A percentile compares a stretch with the other conserved stretches of the same genome.
phyloP scores from a whole-genome alignment of 345 rosid genomes.

The Linum tenue region DNA sequence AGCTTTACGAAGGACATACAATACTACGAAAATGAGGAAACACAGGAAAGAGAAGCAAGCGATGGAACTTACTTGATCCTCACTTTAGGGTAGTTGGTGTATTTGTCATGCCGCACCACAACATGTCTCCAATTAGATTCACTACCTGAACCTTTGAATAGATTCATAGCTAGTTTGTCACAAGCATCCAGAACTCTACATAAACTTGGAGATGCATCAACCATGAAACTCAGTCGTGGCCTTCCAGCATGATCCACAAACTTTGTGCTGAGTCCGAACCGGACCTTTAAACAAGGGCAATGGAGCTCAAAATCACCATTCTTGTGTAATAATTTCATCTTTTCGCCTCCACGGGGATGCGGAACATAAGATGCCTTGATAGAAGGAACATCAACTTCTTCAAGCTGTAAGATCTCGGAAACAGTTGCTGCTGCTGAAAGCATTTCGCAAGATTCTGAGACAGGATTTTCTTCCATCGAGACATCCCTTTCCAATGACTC shows the following conservation, averaged over 20 bases:
- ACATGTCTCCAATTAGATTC: slow-evolving; percentile 51
- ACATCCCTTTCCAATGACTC: slow-evolving; percentile 33
- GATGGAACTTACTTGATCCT: slow-evolving; percentile 62
- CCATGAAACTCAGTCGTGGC: slow-evolving; percentile 3
- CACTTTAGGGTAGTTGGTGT: slow-evolving; percentile 33
- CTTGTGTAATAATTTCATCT: not conserved
- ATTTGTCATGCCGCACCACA: slow-evolving; percentile 30
- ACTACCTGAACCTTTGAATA: slow-evolving; percentile 1
- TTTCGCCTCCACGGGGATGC: slow-evolving; percentile 35
- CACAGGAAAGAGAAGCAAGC: not conserved
- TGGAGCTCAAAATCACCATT: not conserved
- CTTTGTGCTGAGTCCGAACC: slow-evolving; percentile 6
- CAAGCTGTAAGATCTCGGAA: slow-evolving; percentile 43
- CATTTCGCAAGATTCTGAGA: slow-evolving; percentile 18
- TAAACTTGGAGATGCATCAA: not conserved
- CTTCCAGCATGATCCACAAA: slow-evolving; percentile 4
- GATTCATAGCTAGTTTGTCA: not conserved
- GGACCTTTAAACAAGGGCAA: slow-evolving; percentile 5
- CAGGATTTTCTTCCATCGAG: slow-evolving; percentile 45
- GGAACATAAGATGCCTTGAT: slow-evolving; percentile 46
- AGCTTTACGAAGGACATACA: not conserved
- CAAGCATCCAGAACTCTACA: slow-evolving; percentile 8
- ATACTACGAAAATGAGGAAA: not conserved
- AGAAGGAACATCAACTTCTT: slow-evolving; percentile 37
- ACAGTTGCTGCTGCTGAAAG: slow-evolving; percentile 20